phyloP scores from a whole-genome alignment of 495 filamentous ascomycete genomes.

The Penicillium argentinense region DNA sequence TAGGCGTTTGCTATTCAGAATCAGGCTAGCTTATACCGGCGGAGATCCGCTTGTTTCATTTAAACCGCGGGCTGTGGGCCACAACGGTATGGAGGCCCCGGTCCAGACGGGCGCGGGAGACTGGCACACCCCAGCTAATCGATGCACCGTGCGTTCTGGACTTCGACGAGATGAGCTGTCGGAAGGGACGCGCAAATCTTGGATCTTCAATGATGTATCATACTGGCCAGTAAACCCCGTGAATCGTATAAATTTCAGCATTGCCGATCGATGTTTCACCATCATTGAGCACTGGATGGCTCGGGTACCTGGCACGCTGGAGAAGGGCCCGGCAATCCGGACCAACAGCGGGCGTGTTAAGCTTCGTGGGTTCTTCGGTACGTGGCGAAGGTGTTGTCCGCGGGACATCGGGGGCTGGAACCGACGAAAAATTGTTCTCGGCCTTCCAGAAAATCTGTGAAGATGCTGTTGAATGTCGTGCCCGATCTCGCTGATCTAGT shows the following conservation, averaged over 20 bases:
- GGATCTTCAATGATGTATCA: background rate
- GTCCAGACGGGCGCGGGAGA: background rate
- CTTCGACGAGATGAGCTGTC: background rate
- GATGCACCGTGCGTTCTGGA: slow-evolving; percentile 6
- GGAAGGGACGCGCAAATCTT: background rate
- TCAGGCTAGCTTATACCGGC: slow-evolving; percentile 4
- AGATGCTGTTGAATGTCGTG: background rate
- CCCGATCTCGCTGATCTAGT: too few relatives aligned
- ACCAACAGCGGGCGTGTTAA: background rate
- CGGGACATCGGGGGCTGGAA: slow-evolving; percentile 2
- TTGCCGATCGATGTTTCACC: slow-evolving; percentile 7
- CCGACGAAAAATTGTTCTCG: slow-evolving; percentile 3
- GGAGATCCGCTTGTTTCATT: slow-evolving; percentile 22
- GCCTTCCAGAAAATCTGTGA: background rate
- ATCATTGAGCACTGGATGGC: background rate
- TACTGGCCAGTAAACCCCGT: background rate
- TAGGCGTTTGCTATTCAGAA: slow-evolving; percentile 6
- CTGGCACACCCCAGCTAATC: background rate
- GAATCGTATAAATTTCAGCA: slow-evolving; percentile 3
- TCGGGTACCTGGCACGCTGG: background rate
- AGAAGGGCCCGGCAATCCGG: background rate
- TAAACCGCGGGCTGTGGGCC: slow-evolving; percentile 14
- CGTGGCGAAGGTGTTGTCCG: slow-evolving; percentile 3
- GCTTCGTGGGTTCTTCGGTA: background rate
- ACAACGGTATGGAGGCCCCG: background rate